phyloP scores from a whole-genome alignment of 2,329 filamentous ascomycete species.

The Zasmidium cellare region DNA sequence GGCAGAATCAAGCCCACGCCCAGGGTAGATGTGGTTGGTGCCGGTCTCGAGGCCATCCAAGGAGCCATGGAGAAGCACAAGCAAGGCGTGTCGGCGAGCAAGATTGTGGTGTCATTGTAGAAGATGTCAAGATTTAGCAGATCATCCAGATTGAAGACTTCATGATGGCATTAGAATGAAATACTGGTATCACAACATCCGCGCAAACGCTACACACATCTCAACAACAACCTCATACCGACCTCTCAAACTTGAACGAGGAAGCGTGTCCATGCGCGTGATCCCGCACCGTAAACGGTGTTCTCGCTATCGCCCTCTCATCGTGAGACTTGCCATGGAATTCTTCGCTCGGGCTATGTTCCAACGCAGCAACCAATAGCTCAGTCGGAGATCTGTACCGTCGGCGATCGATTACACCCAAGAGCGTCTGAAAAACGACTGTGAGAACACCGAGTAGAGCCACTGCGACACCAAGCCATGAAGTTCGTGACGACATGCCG shows the following conservation, averaged over 20 bases:
- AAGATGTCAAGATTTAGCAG: background rate
- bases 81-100: constrained; percentile 45
- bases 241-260: constrained; percentile 17
- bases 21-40: constrained; percentile 39
- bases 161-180: background rate
- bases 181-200: background rate
- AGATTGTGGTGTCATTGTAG: constrained; percentile 39
- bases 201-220: background rate
- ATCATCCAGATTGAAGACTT: too few relatives aligned
- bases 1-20: constrained; percentile 42
- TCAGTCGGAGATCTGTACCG: constrained; percentile 12
- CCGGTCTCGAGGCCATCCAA: constrained; percentile 45
- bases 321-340: constrained; percentile 16
- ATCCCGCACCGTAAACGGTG: constrained; percentile 18
- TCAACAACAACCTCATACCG: background rate
- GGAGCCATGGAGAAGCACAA: constrained; percentile 40
- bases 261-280: constrained; percentile 14
- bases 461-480: constrained; percentile 4
- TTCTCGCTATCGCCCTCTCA: constrained; percentile 19
- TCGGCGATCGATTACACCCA: constrained; percentile 15
- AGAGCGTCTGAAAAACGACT: constrained; percentile 15
- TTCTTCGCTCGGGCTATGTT: constrained; percentile 18
- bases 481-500: constrained; percentile 9
- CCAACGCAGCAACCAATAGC: constrained; percentile 24
- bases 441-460: constrained; percentile 1